Conservation (phyloP, 2,329 filamentous ascomycete genomes). For the Zymoseptoria pseudotritici region DNA sequence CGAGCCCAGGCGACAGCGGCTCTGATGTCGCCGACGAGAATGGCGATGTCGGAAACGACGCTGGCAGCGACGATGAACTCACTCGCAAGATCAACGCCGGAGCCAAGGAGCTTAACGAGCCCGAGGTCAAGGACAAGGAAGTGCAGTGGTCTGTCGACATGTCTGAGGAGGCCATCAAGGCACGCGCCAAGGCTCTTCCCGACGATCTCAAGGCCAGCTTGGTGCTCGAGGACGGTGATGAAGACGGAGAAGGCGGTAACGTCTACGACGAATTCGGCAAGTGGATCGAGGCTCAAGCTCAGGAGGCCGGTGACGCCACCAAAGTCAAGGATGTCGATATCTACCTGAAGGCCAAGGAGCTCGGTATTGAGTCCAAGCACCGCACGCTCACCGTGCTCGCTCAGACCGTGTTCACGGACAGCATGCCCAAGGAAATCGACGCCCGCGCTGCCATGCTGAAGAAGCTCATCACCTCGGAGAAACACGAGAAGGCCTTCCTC, state of each 20-base stretch:
- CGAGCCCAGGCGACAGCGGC: conserved; percentile 59
- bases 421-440: conserved; percentile 79
- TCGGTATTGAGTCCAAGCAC: conserved; percentile 91
- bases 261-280: conserved; percentile 88
- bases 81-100: conserved; percentile 64
- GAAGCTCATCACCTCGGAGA: conserved; percentile 79
- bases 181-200: conserved; percentile 87
- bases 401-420: conserved; percentile 87
- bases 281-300: conserved; percentile 76
- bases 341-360: conserved; percentile 92
- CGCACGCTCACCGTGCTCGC: conserved; percentile 86
- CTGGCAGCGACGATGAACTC: conserved; percentile 85
- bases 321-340: conserved; percentile 83
- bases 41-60: conserved; percentile 59
- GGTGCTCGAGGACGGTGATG: conserved; percentile 61
- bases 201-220: conserved; percentile 83
- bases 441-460: conserved; percentile 80
- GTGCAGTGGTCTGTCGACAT: conserved; percentile 95
- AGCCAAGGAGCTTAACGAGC: conserved; percentile 64
- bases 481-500: conserved; percentile 90
- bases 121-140: conserved; percentile 63
- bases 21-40: conserved; percentile 58
- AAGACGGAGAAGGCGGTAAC: conserved; percentile 72
- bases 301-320: conserved; percentile 63
- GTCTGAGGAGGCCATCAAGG: conserved; percentile 89